Base-by-base conservation (phyloP, 139 green algal genomes). In the Tetradesmus lagerheimii region DNA sequence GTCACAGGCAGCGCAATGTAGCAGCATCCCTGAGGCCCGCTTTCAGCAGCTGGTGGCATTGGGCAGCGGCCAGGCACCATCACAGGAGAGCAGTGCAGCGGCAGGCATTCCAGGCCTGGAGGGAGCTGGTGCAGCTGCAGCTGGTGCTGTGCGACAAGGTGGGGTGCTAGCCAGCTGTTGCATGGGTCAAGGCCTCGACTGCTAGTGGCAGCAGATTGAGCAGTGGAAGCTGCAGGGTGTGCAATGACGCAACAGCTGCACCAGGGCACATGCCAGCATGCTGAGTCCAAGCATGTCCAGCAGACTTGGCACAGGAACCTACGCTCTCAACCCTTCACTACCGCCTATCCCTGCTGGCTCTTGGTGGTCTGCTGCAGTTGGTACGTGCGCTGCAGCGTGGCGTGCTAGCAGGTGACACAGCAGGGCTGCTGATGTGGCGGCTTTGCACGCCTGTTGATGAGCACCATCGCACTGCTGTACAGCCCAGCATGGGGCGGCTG, bases 91-190 rank as follows among this genome's bases (percentile, higher is more conserved):
- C 20, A 34, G 27, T 27, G 27, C 64, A 75, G 39, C 66, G 31
- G 29, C 29, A 34, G 47, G 31, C 41, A 1, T 66, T 89, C 20
- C 16, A 25, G 41, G 66, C 41, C 9, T 89, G 84, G 84, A 64
- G 38, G 84, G 62, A 89, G 84, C 66, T 89, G 66, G 18, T 81
- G 29, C 37, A 45, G 23, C 66, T 89, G 37, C 66, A 82, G 84
- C 38, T 82, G 29, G 18, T 71, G 39, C 66, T 89, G 27, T 89
- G 84, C 64, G 25, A 25, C 43, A 89, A 82, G 38, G 84, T 89
- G 23, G 38, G 57, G n/a, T 20, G 45, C 45, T 12, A 57, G 45
- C 45, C 14, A 12, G 57, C 57, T 71, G 25, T 5, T 29, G 57
- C 20, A 31, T 31, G 12, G 20, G 20, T 43, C n/a, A 38, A 43